phyloP scores from a whole-genome alignment of 2,329 filamentous ascomycete species.

The Mollisia scopiformis region DNA sequence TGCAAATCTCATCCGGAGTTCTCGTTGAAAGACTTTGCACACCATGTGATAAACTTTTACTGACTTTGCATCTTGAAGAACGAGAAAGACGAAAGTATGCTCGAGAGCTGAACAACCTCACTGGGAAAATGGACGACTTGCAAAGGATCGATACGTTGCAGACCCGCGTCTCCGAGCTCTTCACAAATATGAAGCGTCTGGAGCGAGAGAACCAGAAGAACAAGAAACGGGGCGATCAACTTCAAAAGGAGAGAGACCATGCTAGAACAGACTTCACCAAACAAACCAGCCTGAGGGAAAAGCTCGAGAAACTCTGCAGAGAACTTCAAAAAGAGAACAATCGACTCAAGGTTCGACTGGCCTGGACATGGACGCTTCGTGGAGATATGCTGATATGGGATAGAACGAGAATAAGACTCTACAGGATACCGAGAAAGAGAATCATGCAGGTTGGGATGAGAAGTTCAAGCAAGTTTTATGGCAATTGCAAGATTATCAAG shows the following conservation, averaged over 20 bases:
- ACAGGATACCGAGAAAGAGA: constrained; percentile 82
- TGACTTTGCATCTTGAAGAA: constrained; percentile 55
- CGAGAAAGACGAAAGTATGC: constrained; percentile 94
- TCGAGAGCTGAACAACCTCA: constrained; percentile 83
- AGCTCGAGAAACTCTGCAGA: constrained; percentile 92
- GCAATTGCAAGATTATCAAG: constrained; percentile 86
- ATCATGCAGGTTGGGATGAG: constrained; percentile 81
- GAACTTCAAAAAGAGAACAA: constrained; percentile 98
- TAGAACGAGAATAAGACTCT: constrained; percentile 93
- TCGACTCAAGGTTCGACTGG: constrained; percentile 78
- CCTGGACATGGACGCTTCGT: constrained; percentile 15
- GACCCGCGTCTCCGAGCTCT: constrained; percentile 86
- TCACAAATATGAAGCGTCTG: constrained; percentile 93
- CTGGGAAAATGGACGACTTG: constrained; percentile 89
- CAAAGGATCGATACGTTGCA: constrained; percentile 90
- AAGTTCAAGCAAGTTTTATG: constrained; percentile 79
- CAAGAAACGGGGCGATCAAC: constrained; percentile 89
- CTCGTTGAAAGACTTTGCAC: not conserved
- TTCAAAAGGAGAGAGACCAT: constrained; percentile 96
- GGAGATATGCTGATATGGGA: constrained; percentile 28
- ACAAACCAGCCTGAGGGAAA: constrained; percentile 89
- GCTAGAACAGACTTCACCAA: constrained; percentile 87
- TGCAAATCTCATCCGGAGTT: not conserved
- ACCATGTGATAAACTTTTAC: not conserved
- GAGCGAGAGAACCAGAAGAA: constrained; percentile 95